Base-by-base conservation (phyloP, 106 monocot species). In the Vanilla planifolia region DNA sequence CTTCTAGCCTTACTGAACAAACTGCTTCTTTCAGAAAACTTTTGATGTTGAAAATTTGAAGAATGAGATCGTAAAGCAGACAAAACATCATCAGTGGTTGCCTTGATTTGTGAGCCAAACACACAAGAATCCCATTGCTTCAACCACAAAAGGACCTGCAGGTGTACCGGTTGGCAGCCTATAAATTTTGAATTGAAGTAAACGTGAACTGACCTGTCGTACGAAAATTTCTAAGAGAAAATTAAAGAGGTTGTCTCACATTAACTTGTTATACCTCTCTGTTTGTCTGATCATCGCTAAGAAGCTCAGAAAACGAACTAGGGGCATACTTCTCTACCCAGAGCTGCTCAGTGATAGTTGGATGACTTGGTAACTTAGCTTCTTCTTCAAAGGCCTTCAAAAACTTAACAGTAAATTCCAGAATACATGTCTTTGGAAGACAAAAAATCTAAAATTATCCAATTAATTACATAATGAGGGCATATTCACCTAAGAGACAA, bases 251-350 rank as follows among this genome's bases (percentile, higher is more conserved):
- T 21, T 51, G 17, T 35, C 7, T 16, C 33, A 19, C 34, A 57
- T 8, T 35, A 57, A 19, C 35, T 20, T 10, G 35, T 6, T 57
- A 33, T 68, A 96, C 96, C 84, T 98, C 96, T 26, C 91, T 51
- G 67, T 98, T 98, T 76, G 87, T 98, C 33, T 84, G 87, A 37
- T 98, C 96, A 66, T 98, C 81, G 71, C 96, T 98, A 27, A 98
- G 83, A 61, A 98, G 96, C 59, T 98, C 96, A 6, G 79, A 79
- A 48, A 98, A 98, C 44, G 84, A 98, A 32, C 43, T 84, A 36
- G 96, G 96, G 67, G 96, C 84, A 77, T 98, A 98, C 73, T 98
- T 98, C 48, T 98, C 91, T 7, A 91, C 96, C 96, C 96, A 98
- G 66, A 98, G 91, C 62, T 82, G 73, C 70, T 91, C 91, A 45